Evolutionary conservation across 192 early-diverging fungal genomes (phyloP).

Genomic region (Umbelopsis ramanniana): DNA sequence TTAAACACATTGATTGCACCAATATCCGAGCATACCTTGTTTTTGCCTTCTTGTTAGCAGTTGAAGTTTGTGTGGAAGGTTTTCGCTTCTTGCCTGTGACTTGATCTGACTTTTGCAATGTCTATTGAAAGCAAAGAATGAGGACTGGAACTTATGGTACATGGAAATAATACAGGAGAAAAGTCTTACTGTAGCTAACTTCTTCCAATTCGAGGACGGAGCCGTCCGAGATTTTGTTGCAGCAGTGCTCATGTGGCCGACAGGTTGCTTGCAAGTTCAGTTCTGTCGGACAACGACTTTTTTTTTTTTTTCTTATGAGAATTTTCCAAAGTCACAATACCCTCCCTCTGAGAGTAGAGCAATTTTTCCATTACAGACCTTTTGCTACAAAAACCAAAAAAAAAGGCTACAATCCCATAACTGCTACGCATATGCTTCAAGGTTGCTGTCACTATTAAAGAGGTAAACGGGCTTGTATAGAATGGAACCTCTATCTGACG

Average conservation of each 20-base stretch:
- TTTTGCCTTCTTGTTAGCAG: conserved; percentile 17
- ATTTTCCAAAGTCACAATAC: too few species aligned
- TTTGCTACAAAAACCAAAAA: too few species aligned
- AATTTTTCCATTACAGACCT: too few species aligned
- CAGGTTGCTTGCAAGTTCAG: neutral
- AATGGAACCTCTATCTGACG: too few species aligned
- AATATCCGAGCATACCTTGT: neutral
- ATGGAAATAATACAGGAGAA: neutral
- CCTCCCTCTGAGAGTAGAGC: too few species aligned
- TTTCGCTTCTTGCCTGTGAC: conserved; percentile 43
- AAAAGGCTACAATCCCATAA: too few species aligned
- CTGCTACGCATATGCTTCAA: too few species aligned
- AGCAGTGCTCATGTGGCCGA: neutral
- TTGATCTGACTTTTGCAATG: conserved; percentile 22
- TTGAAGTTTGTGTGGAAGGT: conserved; percentile 22
- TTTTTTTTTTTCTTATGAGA: neutral
- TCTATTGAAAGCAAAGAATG: conserved; percentile 23
- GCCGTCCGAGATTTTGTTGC: conserved; percentile 17
- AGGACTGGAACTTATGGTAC: too few species aligned
- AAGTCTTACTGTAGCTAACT: conserved; percentile 41
- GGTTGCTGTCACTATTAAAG: too few species aligned
- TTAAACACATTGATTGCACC: neutral
- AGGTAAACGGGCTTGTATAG: too few species aligned
- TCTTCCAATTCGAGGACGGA: conserved; percentile 60
- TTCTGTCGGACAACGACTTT: neutral